Evolutionary conservation across 257 asterid genomes (phyloP), one percentile per base, ranked within the genome.

Genomic region (Hygrophila difformis): DNA sequence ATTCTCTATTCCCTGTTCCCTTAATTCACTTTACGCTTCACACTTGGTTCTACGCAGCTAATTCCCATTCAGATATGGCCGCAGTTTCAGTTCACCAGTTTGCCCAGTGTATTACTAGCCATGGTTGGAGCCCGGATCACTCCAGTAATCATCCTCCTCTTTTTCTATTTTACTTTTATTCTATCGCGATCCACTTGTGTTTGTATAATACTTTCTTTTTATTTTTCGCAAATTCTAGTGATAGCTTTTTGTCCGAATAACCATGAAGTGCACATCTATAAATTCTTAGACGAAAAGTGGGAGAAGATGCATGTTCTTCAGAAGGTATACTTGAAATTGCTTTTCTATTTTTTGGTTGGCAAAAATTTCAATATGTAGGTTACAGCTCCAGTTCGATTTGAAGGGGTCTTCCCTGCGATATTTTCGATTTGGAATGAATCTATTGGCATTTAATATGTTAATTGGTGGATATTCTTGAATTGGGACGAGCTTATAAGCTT

Each of bases 301-400:
- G 98, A 89, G 84, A 89, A 75, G 80, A 66, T 85, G 68, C 94
- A 85, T 55, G 84, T 78, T 71, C 96, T 89, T 62, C 94, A 89
- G 26, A 89, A 82, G 94, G 98, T 85, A 68, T 42, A 41, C 22
- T 44, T 12, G 39, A 21, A 29, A 1, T 18, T 14, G 44, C 22
- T 29, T 13, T 50, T 14, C 7, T 9, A 9, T 13, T 31, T 29
- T 57, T 39, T 39, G 4, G 2, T 39, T n/a, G 16, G 26, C 35
- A 15, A 36, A 9, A 8, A n/a, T n/a, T 55, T 35, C 20, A 14
- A 6, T 12, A 18, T n/a, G n/a, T n/a, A n/a, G n/a, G n/a, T n/a
- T n/a, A n/a, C n/a, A n/a, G n/a, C n/a, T n/a, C n/a, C n/a, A n/a
- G n/a, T n/a, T n/a, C n/a, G n/a, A n/a, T n/a, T n/a, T n/a, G n/a